A percentile compares a stretch with the other conserved stretches of the same genome.
These are phyloP conservation scores for Colletotrichum noveboracense DNA, from an alignment of 2,329 filamentous ascomycete genomes.

Conservation along the genomic window DNA sequence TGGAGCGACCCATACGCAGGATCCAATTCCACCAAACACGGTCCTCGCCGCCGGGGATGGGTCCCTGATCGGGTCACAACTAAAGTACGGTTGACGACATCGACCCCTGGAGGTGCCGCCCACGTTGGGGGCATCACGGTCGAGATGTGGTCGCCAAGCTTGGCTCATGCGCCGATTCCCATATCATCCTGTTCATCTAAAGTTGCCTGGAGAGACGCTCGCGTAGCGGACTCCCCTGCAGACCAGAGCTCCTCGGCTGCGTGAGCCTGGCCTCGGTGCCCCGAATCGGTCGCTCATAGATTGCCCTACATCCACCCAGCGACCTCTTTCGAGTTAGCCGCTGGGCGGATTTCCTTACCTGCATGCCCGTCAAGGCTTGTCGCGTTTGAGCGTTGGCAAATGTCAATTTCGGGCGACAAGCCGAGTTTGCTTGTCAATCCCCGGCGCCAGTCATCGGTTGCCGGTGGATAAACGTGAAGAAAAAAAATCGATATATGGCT, in stretches of 20 bases:
- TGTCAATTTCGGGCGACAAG: slow-evolving; percentile 15
- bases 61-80: neutral
- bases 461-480: neutral
- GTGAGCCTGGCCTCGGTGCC: neutral
- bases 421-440: slow-evolving; percentile 3
- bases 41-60: neutral
- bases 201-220: neutral
- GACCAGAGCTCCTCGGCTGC: neutral
- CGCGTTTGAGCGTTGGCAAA: neutral
- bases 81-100: slow-evolving; percentile 15
- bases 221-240: neutral
- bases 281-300: slow-evolving; percentile 12
- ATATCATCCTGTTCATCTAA: slow-evolving; percentile 20
- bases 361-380: neutral
- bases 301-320: neutral
- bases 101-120: neutral
- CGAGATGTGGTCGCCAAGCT: neutral
- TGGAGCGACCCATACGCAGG: neutral
- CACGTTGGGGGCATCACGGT: neutral
- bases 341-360: neutral
- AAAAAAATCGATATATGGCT: neutral
- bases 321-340: neutral
- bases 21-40: neutral
- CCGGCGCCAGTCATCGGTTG: neutral
- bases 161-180: slow-evolving; percentile 8